Percentiles rank a stretch among this genome's conserved stretches.
Conservation (phyloP, 2,329 filamentous ascomycete genomes). For the Cadophora sp. region DNA sequence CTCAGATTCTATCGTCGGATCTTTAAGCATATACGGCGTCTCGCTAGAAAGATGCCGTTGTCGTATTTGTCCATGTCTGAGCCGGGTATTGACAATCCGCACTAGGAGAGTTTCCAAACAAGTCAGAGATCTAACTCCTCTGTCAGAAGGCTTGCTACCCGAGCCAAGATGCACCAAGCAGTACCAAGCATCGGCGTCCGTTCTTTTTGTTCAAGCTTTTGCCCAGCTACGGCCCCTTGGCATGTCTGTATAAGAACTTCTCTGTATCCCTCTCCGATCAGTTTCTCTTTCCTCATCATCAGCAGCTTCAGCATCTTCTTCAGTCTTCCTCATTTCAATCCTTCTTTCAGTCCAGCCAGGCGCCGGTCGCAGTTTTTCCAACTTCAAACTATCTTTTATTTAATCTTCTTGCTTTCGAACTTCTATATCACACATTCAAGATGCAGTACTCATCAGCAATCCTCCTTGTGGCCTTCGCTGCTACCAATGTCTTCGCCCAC, state of each 20-base stretch:
- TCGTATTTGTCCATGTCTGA: constrained; percentile 28
- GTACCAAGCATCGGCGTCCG: constrained; percentile 33
- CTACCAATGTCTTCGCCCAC: constrained; percentile 59
- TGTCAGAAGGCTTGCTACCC: constrained; percentile 28
- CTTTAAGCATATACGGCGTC: constrained; percentile 23
- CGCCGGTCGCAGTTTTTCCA: constrained; percentile 38
- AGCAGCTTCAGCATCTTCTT: constrained; percentile 39
- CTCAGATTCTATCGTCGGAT: constrained; percentile 20
- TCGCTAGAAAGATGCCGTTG: constrained; percentile 8
- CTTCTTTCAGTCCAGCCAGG: constrained; percentile 38
- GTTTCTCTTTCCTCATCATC: constrained; percentile 37
- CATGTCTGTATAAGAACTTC: constrained; percentile 37
- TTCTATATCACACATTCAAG: constrained; percentile 42
- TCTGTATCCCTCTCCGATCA: constrained; percentile 29
- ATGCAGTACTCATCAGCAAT: constrained; percentile 56
- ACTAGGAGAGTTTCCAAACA: constrained; percentile 33
- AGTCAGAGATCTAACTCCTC: constrained; percentile 23
- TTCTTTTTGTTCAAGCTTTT: constrained; percentile 38
- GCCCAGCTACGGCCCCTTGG: constrained; percentile 16
- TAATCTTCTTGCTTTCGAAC: constrained; percentile 26
- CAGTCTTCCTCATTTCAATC: constrained; percentile 24
- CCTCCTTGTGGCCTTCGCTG: constrained; percentile 52
- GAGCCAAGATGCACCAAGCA: constrained; percentile 24
- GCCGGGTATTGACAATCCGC: constrained; percentile 32
- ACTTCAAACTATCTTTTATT: constrained; percentile 28